Conservation (phyloP, 2,329 filamentous ascomycete species). For the Aspergillus udagawae region DNA sequence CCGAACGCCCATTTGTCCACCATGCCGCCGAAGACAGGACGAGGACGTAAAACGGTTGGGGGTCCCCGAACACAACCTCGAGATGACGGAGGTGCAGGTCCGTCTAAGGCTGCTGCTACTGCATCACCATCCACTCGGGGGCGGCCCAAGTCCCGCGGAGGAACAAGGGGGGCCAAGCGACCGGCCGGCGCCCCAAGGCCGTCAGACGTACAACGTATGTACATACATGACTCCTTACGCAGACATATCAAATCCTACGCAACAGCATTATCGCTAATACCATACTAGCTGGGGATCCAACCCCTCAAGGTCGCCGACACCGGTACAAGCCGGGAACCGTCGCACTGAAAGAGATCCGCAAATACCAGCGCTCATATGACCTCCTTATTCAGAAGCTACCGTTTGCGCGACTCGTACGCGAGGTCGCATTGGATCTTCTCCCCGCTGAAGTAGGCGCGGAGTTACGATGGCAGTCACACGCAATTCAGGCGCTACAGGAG, state of each 20-base stretch:
- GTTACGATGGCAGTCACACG: constrained; percentile 93
- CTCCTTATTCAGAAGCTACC: constrained; percentile 66
- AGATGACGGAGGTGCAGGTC: constrained; percentile 5
- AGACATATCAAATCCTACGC: neutral
- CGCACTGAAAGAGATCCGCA: constrained; percentile 85
- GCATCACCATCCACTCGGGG: constrained; percentile 5
- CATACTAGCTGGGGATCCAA: constrained; percentile 64
- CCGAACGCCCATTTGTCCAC: neutral
- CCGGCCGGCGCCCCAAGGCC: constrained; percentile 17
- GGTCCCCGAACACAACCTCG: constrained; percentile 5
- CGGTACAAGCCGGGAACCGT: constrained; percentile 76
- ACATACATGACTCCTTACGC: neutral
- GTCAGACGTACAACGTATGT: constrained; percentile 39
- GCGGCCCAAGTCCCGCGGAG: constrained; percentile 17
- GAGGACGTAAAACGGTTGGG: constrained; percentile 12
- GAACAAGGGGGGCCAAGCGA: constrained; percentile 17
- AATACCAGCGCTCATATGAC: constrained; percentile 85
- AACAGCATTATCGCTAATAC: constrained; percentile 8
- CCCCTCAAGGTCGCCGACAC: constrained; percentile 57
- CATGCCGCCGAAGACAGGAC: constrained; percentile 30
- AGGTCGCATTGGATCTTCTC: constrained; percentile 53
- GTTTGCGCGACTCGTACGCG: constrained; percentile 47
- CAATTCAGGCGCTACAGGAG: constrained; percentile 89
- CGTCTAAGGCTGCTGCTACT: constrained; percentile 9
- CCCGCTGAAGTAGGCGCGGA: constrained; percentile 59